A percentile compares a stretch with the other conserved stretches of the same genome.
Conservation (phyloP, 106 monocot genomes). For the Vanilla planifolia region DNA sequence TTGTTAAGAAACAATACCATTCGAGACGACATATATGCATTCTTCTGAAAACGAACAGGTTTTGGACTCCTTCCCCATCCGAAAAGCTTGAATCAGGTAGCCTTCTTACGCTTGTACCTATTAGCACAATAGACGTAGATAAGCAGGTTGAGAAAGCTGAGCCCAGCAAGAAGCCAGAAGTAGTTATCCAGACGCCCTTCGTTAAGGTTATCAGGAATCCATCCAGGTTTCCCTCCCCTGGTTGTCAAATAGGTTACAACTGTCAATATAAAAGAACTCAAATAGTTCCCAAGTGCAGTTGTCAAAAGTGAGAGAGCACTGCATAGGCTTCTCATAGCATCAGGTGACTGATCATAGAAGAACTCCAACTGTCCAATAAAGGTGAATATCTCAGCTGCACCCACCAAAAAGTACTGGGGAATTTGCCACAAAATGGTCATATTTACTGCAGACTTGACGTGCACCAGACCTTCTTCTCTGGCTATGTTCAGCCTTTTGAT, state of each 20-base stretch:
- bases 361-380: constrained; percentile 55
- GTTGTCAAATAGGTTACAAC: constrained; percentile 44
- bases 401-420: constrained; percentile 51
- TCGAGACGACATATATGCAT: too few relatives aligned
- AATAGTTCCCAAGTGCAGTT: constrained; percentile 41
- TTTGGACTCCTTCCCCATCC: too few relatives aligned
- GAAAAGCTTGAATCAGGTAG: too few relatives aligned
- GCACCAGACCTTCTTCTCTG: constrained; percentile 22
- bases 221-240: constrained; percentile 48
- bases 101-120: constrained; percentile 46
- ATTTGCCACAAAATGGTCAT: constrained; percentile 70
- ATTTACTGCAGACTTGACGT: constrained; percentile 28
- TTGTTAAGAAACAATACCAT: too few relatives aligned
- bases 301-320: constrained; percentile 45
- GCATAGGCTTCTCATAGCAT: constrained; percentile 67
- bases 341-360: constrained; percentile 64
- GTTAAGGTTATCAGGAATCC: constrained; percentile 74
- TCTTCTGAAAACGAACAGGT: too few relatives aligned
- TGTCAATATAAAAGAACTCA: constrained; percentile 49
- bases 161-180: constrained; percentile 53
- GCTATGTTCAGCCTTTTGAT: constrained; percentile 42
- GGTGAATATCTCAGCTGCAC: constrained; percentile 49
- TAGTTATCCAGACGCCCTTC: constrained; percentile 60
- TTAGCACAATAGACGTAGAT: constrained; percentile 31
- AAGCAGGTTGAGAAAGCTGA: constrained; percentile 43